These are phyloP conservation scores for Galium porrigens DNA, from an alignment of 305 asterid species.

Conservation along the genomic window DNA sequence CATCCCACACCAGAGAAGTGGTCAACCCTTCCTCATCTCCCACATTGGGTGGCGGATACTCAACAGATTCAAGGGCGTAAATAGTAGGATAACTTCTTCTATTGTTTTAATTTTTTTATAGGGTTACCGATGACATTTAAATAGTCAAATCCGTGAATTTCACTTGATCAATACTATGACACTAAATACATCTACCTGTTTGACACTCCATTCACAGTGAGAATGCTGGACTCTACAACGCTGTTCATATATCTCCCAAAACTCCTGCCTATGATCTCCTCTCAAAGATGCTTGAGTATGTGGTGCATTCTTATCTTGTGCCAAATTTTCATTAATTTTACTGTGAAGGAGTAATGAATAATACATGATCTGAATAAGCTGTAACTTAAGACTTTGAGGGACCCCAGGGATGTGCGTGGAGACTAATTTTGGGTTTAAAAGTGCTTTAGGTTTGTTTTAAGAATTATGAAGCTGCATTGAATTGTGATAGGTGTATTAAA, in stretches of 20 bases:
- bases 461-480: neutral
- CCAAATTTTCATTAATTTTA: conserved; percentile 9
- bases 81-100: conserved; percentile 44
- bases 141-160: conserved; percentile 10
- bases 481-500: neutral
- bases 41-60: conserved; percentile 80
- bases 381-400: neutral
- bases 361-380: neutral
- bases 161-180: neutral
- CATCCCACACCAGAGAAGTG: conserved; percentile 95
- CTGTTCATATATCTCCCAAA: conserved; percentile 70
- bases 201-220: conserved; percentile 41
- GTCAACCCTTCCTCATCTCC: conserved; percentile 81
- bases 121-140: conserved; percentile 8
- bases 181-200: conserved; percentile 13
- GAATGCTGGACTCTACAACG: conserved; percentile 71
- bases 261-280: conserved; percentile 89
- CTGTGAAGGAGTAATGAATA: conserved; percentile 2
- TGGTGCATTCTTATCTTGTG: conserved; percentile 18
- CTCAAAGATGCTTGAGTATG: conserved; percentile 97
- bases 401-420: neutral
- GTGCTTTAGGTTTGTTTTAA: neutral
- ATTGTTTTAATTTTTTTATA: neutral
- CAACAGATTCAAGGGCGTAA: conserved; percentile 85
- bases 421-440: neutral